A percentile compares a stretch with the other conserved stretches of the same genome.
Evolutionary conservation across 169 alveolate species (phyloP).

Genomic region (Plasmodium yoelii): DNA sequence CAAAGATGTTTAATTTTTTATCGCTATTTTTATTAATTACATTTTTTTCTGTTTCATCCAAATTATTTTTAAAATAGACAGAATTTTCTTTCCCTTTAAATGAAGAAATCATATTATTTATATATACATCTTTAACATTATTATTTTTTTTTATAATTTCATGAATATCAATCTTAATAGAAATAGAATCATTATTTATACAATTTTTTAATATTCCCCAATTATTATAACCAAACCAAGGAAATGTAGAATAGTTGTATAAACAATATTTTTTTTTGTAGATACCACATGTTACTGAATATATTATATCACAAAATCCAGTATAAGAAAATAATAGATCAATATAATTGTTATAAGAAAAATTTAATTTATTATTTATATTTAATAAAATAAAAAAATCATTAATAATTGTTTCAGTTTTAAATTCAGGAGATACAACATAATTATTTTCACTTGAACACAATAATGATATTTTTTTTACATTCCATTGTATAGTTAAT

Average conservation of each 20-base stretch:
- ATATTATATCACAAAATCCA: conserved; percentile 64
- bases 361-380: conserved; percentile 11
- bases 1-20: neutral
- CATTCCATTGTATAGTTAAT: conserved; percentile 60
- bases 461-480: conserved; percentile 38
- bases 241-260: conserved; percentile 24
- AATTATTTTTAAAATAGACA: neutral
- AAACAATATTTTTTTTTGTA: conserved; percentile 26
- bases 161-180: conserved; percentile 46
- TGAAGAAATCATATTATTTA: conserved; percentile 12
- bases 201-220: conserved; percentile 67
- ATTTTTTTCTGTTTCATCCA: neutral
- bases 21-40: neutral
- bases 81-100: conserved; percentile 8
- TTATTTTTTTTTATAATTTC: conserved; percentile 25
- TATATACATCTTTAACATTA: conserved; percentile 13
- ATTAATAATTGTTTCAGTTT: conserved; percentile 36
- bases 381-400: conserved; percentile 47
- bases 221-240: conserved; percentile 66
- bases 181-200: conserved; percentile 33
- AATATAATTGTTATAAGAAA: conserved; percentile 2
- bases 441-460: conserved; percentile 33
- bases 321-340: conserved; percentile 66
- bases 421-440: conserved; percentile 70
- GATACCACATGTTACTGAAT: conserved; percentile 49